These are phyloP conservation scores for Cyberlindnera amylophila DNA, from an alignment of 805 yeast species.

Conservation along the genomic window DNA sequence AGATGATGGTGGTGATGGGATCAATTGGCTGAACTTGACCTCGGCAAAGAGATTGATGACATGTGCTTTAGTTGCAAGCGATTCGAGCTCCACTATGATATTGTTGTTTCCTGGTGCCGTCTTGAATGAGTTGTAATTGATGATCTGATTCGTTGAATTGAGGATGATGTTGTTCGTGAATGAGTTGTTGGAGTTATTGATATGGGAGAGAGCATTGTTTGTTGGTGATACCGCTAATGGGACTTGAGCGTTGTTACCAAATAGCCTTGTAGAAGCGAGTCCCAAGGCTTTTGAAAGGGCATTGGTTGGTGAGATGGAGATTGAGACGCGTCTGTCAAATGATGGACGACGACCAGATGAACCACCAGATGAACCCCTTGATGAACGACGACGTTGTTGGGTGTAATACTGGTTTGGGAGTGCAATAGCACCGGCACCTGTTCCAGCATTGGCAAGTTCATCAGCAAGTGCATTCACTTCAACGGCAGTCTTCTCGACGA, in stretches of 20 bases:
- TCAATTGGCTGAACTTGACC: slow-evolving; percentile 79
- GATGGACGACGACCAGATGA: slow-evolving; percentile 56
- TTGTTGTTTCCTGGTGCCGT: slow-evolving; percentile 27
- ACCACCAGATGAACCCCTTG: slow-evolving; percentile 45
- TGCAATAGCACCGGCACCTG: slow-evolving; percentile 45
- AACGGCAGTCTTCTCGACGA: slow-evolving; percentile 89
- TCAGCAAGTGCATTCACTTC: slow-evolving; percentile 96
- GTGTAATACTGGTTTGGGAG: slow-evolving; percentile 23
- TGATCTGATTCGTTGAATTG: slow-evolving; percentile 21
- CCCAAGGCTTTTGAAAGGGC: slow-evolving; percentile 87
- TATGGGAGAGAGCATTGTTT: slow-evolving; percentile 11
- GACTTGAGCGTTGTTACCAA: slow-evolving; percentile 44
- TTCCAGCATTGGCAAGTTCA: slow-evolving; percentile 68
- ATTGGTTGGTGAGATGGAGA: slow-evolving; percentile 72
- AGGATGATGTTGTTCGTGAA: slow-evolving; percentile 22
- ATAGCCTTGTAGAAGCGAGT: slow-evolving; percentile 81
- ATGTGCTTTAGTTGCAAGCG: slow-evolving; percentile 84
- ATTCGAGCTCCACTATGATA: slow-evolving; percentile 53
- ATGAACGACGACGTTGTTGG: slow-evolving; percentile 32
- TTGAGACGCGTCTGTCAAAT: slow-evolving; percentile 57
- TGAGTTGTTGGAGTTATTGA: slow-evolving; percentile 21
- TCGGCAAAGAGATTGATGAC: slow-evolving; percentile 88
- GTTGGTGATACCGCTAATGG: slow-evolving; percentile 22
- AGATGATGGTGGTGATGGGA: slow-evolving; percentile 56
- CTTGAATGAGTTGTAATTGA: slow-evolving; percentile 14